Percentiles rank a stretch among this genome's conserved stretches.
phyloP scores from a whole-genome alignment of 352 stramenopile genomes.

The Poterioochromonas sp. region DNA sequence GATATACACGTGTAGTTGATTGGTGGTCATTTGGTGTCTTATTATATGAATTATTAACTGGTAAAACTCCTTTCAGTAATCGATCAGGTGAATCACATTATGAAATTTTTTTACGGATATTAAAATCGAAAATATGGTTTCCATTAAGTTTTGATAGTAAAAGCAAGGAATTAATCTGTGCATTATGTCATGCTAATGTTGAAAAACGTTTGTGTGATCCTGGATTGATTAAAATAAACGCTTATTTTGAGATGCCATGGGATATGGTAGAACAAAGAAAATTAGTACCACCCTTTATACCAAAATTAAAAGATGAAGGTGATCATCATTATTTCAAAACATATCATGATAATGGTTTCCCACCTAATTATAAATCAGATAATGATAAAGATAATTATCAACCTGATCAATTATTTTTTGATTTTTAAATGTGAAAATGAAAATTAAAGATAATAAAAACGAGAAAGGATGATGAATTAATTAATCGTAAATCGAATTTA shows the following conservation, averaged over 20 bases:
- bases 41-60: constrained; percentile 75
- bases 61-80: constrained; percentile 71
- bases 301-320: neutral
- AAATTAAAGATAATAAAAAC: too few relatives aligned
- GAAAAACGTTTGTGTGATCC: neutral
- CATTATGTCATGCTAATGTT: neutral
- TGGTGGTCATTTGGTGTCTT: constrained; percentile 80
- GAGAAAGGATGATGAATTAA: too few relatives aligned
- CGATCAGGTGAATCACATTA: constrained; percentile 44
- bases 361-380: too few relatives aligned
- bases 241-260: constrained; percentile 5
- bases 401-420: too few relatives aligned
- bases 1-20: constrained; percentile 68
- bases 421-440: too few relatives aligned
- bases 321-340: neutral
- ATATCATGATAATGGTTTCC: too few relatives aligned
- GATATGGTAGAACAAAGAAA: neutral
- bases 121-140: neutral
- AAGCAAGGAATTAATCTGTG: neutral
- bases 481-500: too few relatives aligned
- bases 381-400: too few relatives aligned
- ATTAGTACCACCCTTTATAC: neutral
- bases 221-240: neutral
- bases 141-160: neutral
- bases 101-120: constrained; percentile 26